Evolutionary conservation across 1,139 yeast species (phyloP).

Genomic region (Wickerhamiella pararugosa): DNA sequence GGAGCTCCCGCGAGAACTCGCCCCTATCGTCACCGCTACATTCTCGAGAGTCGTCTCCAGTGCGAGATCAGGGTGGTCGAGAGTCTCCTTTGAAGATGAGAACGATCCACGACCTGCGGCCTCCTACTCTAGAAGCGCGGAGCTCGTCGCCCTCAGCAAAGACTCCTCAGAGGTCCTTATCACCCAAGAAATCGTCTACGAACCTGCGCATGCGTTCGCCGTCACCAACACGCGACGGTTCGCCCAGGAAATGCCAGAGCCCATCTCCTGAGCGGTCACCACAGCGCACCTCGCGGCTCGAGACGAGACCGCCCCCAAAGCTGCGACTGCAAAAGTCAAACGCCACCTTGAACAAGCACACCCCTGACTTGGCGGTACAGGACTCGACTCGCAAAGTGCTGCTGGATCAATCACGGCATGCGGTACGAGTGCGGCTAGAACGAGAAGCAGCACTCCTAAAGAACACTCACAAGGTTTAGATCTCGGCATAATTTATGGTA

Average conservation of each 20-base stretch:
- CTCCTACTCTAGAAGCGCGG: background rate
- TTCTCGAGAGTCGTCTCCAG: background rate
- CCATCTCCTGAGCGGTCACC: background rate
- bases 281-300: no score
- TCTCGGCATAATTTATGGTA: no score
- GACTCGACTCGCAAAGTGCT: conserved; percentile 13
- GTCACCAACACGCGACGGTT: background rate
- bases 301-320: conserved; percentile 4
- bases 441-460: conserved; percentile 8
- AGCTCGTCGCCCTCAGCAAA: background rate
- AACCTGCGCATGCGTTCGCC: background rate
- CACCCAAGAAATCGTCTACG: no score
- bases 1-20: background rate
- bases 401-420: conserved; percentile 16
- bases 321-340: conserved; percentile 9
- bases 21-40: background rate
- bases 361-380: conserved; percentile 6
- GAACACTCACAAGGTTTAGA: no score
- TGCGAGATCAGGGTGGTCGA: background rate
- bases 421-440: conserved; percentile 15
- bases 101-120: background rate
- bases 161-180: background rate
- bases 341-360: conserved; percentile 9
- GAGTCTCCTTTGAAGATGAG: background rate
- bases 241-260: background rate